Evolutionary conservation across 2,329 filamentous ascomycete genomes (phyloP), one percentile per base, ranked within the genome.

Genomic region (Penicillium occitanis): DNA sequence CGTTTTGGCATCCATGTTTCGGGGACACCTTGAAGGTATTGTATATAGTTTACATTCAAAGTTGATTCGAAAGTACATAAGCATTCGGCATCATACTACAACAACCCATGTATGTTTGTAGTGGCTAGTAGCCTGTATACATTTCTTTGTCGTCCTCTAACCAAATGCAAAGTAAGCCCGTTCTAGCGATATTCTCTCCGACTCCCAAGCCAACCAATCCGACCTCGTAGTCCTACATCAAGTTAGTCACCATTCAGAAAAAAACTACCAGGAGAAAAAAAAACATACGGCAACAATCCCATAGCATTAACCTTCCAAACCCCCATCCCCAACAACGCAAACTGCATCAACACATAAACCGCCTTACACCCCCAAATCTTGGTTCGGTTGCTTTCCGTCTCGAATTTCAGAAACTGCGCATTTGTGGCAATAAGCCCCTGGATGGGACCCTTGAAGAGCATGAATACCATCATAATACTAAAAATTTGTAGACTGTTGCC

Each of bases 381-480:
- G 46, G 80, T 82, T 69, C 85, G 87, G 71, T 91, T 97, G 40
- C 86, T 88, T 63, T 92, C 89, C 22, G 91, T 93, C 78, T 97
- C 92, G 79, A 96, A 96, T 68, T 90, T 90, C 75, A 92, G 88
- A 78, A 99, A 98, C n/a, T 91, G 91, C 74, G 89, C 87, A 75
- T 95, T 93, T 58, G 94, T 94, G 71, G 84, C 87, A 68, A 96
- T 80, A 55, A 98, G 82, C 40, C 93, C 95, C 79, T 92, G 87
- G 68, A 99, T 86, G 10, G 95, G 95, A 71, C 91, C 96, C 84
- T 98, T 98, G 86, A 99, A 99, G 55, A 96, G 89, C 91, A 97
- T 98, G 74, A 94, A 93, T 19, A 98, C 94, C 93, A 98, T 99
- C 92, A 98, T 98, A 80, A 99, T 98, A 80, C 91, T 96, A 84